These are phyloP conservation scores for Blastomyces silverae DNA, from an alignment of 2,329 filamentous ascomycete species.

Conservation along the genomic window DNA sequence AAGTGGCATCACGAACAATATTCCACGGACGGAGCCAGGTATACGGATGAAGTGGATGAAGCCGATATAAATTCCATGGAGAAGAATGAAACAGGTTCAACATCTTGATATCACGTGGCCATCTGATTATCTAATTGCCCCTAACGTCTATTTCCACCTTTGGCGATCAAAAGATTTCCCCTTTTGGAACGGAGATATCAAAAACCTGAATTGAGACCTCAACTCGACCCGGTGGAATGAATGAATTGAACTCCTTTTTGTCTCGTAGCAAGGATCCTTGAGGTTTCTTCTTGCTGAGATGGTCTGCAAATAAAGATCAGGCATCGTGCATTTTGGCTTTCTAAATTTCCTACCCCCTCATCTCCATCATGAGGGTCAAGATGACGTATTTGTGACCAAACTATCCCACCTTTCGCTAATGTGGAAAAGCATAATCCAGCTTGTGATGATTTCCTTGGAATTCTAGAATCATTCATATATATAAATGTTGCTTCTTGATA, in stretches of 20 bases:
- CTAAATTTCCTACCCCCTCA: neutral
- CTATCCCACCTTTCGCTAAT: neutral
- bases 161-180: too few species aligned
- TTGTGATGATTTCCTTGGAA: conserved; percentile 3
- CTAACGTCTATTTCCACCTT: too few species aligned
- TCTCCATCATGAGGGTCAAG: neutral
- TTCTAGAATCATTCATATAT: neutral
- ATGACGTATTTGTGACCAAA: conserved; percentile 11
- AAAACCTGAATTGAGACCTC: too few species aligned
- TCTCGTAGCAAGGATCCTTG: too few species aligned
- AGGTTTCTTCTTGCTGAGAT: neutral
- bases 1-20: conserved; percentile 37
- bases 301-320: neutral
- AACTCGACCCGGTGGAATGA: too few species aligned
- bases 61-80: neutral
- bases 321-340: neutral
- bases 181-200: too few species aligned
- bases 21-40: neutral
- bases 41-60: neutral
- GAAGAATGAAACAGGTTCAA: neutral
- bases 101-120: neutral
- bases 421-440: conserved; percentile 5
- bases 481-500: neutral
- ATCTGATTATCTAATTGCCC: too few species aligned
- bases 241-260: too few species aligned